phyloP scores from a whole-genome alignment of 2,329 filamentous ascomycete genomes.

The Cladobotryum protrusum region DNA sequence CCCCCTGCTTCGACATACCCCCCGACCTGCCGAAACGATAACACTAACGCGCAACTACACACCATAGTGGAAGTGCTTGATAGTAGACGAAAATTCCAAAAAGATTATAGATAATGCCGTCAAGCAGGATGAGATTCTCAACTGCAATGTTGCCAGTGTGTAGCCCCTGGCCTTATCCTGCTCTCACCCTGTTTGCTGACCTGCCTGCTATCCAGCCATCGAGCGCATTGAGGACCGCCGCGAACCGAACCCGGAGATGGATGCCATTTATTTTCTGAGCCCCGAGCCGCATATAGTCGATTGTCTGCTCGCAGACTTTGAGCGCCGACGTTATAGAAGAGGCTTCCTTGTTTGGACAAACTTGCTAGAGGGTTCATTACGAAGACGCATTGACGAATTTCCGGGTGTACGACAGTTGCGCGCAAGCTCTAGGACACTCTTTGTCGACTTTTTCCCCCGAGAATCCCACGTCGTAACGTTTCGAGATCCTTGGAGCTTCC shows the following conservation, averaged over 20 bases:
- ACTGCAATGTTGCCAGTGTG: slow-evolving; percentile 91
- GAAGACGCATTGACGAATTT: slow-evolving; percentile 68
- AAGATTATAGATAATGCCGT: slow-evolving; percentile 86
- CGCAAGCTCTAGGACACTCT: slow-evolving; percentile 72
- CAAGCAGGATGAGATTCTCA: slow-evolving; percentile 94
- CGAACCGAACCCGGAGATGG: slow-evolving; percentile 79
- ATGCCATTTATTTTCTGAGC: slow-evolving; percentile 88
- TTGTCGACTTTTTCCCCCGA: slow-evolving; percentile 82
- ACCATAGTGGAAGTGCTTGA: slow-evolving; percentile 87
- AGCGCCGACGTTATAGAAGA: slow-evolving; percentile 72
- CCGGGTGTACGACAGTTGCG: slow-evolving; percentile 66
- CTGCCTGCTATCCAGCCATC: slow-evolving; percentile 59
- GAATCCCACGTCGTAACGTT: slow-evolving; percentile 92
- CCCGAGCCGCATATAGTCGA: slow-evolving; percentile 85
- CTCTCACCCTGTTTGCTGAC: slow-evolving; percentile 3
- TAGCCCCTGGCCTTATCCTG: slow-evolving; percentile 9
- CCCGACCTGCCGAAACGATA: slow-evolving; percentile 3
- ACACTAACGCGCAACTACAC: slow-evolving; percentile 5
- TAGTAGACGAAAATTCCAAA: slow-evolving; percentile 77
- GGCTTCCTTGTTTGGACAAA: slow-evolving; percentile 80
- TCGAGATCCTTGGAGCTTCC: slow-evolving; percentile 92
- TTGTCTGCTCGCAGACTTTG: slow-evolving; percentile 87
- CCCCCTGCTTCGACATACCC: slow-evolving; percentile 3
- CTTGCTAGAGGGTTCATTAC: slow-evolving; percentile 63
- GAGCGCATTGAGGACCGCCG: slow-evolving; percentile 87